Evolutionary conservation across 2,329 filamentous ascomycete genomes (phyloP).

Genomic region (Xylaria multiplex): DNA sequence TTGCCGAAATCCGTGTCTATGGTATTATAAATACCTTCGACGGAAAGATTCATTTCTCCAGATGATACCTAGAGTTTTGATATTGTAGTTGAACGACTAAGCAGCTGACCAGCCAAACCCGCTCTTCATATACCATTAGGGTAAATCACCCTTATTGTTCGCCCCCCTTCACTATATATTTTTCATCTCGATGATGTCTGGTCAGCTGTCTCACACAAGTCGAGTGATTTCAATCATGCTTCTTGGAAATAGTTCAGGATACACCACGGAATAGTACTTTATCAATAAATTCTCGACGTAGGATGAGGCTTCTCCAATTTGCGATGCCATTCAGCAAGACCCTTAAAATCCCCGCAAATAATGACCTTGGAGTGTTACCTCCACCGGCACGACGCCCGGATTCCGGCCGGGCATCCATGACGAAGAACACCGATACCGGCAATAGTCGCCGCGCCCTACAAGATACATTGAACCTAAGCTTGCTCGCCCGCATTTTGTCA

Average conservation of each 20-base stretch:
- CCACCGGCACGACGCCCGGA: slow-evolving; percentile 17
- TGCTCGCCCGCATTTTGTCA: slow-evolving; percentile 6
- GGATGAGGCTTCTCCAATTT: not conserved
- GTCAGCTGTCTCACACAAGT: not conserved
- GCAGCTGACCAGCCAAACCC: not conserved
- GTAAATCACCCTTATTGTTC: not conserved
- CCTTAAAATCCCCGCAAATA: slow-evolving; percentile 3
- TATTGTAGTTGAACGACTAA: not conserved
- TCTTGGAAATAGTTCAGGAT: not conserved
- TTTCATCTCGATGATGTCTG: not conserved
- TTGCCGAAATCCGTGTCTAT: not conserved
- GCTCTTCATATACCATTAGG: not conserved
- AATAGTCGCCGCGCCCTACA: slow-evolving; percentile 12
- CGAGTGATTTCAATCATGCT: not conserved
- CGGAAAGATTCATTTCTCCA: not conserved
- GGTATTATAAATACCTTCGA: not conserved
- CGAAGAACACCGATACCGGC: slow-evolving; percentile 33
- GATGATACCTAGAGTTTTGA: not conserved
- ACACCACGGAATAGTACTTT: not conserved
- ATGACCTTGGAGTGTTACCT: not conserved
- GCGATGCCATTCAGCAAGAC: not conserved
- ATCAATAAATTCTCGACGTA: not conserved
- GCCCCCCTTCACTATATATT: not conserved
- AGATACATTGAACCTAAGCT: slow-evolving; percentile 10
- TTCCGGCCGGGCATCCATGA: slow-evolving; percentile 19